A percentile compares a stretch with the other conserved stretches of the same genome.
phyloP scores from a whole-genome alignment of 495 filamentous ascomycete species.

The Apodospora peruviana region DNA sequence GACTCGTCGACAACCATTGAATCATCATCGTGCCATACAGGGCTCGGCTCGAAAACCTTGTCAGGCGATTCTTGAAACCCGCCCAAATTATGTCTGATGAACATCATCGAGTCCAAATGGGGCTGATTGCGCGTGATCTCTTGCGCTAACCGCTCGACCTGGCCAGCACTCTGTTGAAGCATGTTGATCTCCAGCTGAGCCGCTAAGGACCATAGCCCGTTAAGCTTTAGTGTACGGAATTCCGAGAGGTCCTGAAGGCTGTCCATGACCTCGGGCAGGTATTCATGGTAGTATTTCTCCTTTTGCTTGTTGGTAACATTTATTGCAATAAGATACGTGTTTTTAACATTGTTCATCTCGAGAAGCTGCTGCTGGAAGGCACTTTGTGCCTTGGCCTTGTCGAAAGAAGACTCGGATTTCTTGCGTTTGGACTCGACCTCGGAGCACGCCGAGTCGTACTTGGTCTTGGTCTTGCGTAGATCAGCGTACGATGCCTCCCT shows the following conservation, averaged over 20 bases:
- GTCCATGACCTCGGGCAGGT: constrained; percentile 88
- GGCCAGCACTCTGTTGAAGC: constrained; percentile 63
- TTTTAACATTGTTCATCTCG: constrained; percentile 98
- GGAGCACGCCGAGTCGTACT: constrained; percentile 88
- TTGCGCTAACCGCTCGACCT: constrained; percentile 60
- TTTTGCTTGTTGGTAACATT: constrained; percentile 96
- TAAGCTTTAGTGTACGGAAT: constrained; percentile 74
- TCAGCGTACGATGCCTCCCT: constrained; percentile 78
- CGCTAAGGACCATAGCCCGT: constrained; percentile 76
- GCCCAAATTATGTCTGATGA: constrained; percentile 81
- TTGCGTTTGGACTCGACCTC: constrained; percentile 92
- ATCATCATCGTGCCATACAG: constrained; percentile 94
- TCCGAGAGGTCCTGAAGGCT: constrained; percentile 88
- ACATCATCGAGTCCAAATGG: constrained; percentile 92
- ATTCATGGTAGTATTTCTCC: constrained; percentile 94
- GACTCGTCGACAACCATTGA: constrained; percentile 74
- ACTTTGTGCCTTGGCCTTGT: constrained; percentile 81
- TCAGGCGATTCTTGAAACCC: constrained; percentile 75
- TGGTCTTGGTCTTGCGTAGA: constrained; percentile 81
- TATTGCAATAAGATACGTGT: constrained; percentile 90
- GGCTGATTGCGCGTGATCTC: constrained; percentile 90
- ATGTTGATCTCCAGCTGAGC: constrained; percentile 70
- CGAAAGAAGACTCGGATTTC: constrained; percentile 85
- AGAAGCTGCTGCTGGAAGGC: constrained; percentile 82
- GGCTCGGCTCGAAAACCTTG: constrained; percentile 87